Percentiles rank a stretch among this genome's conserved stretches.
These are phyloP conservation scores for Endoconidiophora laricicola DNA, from an alignment of 2,329 filamentous ascomycete genomes.

Conservation along the genomic window DNA sequence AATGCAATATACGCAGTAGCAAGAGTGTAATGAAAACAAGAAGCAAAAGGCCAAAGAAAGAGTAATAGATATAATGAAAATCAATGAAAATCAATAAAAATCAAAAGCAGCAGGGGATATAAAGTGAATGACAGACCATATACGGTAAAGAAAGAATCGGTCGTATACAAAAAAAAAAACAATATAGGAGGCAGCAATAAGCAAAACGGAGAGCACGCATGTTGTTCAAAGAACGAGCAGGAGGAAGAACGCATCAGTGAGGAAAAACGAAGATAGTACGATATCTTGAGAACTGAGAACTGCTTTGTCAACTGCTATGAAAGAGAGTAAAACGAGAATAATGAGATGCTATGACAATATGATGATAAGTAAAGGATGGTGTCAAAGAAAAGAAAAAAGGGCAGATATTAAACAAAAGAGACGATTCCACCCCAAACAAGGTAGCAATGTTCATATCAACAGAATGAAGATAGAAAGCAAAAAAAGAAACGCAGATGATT, in stretches of 20 bases:
- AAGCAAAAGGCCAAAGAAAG: not conserved
- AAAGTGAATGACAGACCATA: constrained; percentile 12
- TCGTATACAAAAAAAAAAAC: constrained; percentile 7
- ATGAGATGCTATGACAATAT: not conserved
- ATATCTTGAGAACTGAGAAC: too few relatives aligned
- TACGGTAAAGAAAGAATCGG: constrained; percentile 10
- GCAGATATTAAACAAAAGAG: not conserved
- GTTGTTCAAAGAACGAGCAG: not conserved
- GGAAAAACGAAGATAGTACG: not conserved
- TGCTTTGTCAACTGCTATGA: too few relatives aligned
- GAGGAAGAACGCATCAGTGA: not conserved
- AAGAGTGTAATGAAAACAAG: constrained; percentile 1
- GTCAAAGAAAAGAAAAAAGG: not conserved
- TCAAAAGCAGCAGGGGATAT: constrained; percentile 12
- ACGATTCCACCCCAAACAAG: constrained; percentile 1
- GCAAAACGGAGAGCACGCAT: not conserved
- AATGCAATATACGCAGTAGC: not conserved
- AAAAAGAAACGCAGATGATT: not conserved
- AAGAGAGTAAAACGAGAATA: not conserved
- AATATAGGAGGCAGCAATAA: constrained; percentile 1
- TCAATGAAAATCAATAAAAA: constrained; percentile 4
- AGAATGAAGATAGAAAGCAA: not conserved
- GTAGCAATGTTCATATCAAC: not conserved
- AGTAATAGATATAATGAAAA: not conserved
- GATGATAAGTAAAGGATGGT: not conserved